phyloP scores from a whole-genome alignment of 805 yeast species.

The Candida nitratophila region DNA sequence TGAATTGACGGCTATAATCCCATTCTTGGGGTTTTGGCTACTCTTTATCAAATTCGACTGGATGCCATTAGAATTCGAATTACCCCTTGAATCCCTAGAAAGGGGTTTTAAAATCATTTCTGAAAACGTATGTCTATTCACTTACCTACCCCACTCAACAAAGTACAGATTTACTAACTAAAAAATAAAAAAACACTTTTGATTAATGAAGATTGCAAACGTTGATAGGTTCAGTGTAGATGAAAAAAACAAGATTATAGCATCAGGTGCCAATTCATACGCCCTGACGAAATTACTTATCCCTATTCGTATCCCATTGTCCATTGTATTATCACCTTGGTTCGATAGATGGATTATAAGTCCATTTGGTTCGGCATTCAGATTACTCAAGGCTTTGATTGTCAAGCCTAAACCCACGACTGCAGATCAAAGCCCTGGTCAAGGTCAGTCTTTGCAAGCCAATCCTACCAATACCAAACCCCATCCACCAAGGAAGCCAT shows the following conservation, averaged over 20 bases:
- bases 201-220: background rate
- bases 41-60: slow-evolving; percentile 34
- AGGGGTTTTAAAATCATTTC: slow-evolving; percentile 42
- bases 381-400: background rate
- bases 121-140: slow-evolving; percentile 23
- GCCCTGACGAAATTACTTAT: slow-evolving; percentile 25
- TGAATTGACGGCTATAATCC: slow-evolving; percentile 46
- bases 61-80: slow-evolving; percentile 37
- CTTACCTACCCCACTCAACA: no score
- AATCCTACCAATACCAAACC: no score
- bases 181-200: background rate
- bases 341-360: slow-evolving; percentile 26
- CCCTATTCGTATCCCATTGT: slow-evolving; percentile 24
- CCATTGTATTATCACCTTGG: slow-evolving; percentile 26
- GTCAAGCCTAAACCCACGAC: no score
- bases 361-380: slow-evolving; percentile 18
- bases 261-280: slow-evolving; percentile 31
- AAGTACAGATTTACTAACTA: no score
- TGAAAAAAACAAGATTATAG: slow-evolving; percentile 22
- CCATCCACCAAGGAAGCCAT: no score
- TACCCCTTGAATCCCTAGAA: slow-evolving; percentile 42
- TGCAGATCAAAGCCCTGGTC: no score
- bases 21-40: slow-evolving; percentile 46
- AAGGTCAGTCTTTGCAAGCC: no score
- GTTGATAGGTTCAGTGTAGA: slow-evolving; percentile 8